These are phyloP conservation scores for Myriosclerotinia scirpicola DNA, from an alignment of 2,329 filamentous ascomycete species.

Conservation along the genomic window DNA sequence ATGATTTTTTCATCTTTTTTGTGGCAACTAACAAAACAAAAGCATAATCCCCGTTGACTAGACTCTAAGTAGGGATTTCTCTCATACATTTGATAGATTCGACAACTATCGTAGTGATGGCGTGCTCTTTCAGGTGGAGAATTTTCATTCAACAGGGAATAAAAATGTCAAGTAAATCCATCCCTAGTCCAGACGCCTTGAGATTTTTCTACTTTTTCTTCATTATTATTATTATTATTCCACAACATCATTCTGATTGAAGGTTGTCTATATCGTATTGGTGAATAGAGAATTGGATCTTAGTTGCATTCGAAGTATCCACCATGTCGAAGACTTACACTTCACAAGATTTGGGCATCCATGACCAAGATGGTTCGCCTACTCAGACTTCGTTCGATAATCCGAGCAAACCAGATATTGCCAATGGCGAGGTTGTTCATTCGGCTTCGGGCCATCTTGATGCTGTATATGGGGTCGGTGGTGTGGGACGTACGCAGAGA, in stretches of 20 bases:
- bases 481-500: constrained; percentile 13
- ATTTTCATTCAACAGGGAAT: constrained; percentile 9
- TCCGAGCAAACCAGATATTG: constrained; percentile 14
- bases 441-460: constrained; percentile 14
- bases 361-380: background rate
- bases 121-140: constrained; percentile 15
- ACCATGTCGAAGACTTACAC: constrained; percentile 18
- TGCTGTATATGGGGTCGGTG: constrained; percentile 17
- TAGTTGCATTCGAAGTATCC: constrained; percentile 21
- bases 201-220: background rate
- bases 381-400: constrained; percentile 8
- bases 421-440: constrained; percentile 20
- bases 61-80: background rate
- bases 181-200: constrained; percentile 1
- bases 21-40: constrained; percentile 6
- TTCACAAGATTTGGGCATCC: constrained; percentile 8
- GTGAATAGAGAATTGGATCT: constrained; percentile 20
- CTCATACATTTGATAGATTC: constrained; percentile 6
- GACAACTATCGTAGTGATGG: constrained; percentile 12
- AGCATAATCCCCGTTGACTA: constrained; percentile 8
- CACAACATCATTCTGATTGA: constrained; percentile 3
- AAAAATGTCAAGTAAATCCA: constrained; percentile 16
- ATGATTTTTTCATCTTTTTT: constrained; percentile 16
- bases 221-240: too few species aligned
- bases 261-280: constrained; percentile 12